These are phyloP conservation scores for Podila clonocystis DNA, from an alignment of 192 early-diverging fungal genomes.

Conservation along the genomic window DNA sequence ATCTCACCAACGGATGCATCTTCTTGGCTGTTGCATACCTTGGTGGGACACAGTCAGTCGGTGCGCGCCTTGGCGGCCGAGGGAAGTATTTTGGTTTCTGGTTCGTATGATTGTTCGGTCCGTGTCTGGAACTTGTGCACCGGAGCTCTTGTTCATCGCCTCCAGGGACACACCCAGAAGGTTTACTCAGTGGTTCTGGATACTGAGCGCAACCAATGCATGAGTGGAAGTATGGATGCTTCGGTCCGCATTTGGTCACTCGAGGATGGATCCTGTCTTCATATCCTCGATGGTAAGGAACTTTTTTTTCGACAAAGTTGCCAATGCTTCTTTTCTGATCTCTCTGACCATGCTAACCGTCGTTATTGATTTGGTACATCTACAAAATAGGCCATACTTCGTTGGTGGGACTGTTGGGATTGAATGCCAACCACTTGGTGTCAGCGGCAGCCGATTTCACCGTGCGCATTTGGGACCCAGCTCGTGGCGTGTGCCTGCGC, in stretches of 20 bases:
- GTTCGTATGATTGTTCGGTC: constrained; percentile 92
- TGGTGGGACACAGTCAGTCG: constrained; percentile 89
- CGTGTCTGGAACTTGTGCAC: constrained; percentile 90
- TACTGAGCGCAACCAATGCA: constrained; percentile 82
- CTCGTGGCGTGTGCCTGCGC: constrained; percentile 69
- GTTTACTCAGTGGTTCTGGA: constrained; percentile 96
- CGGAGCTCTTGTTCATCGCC: constrained; percentile 72
- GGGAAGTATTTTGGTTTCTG: constrained; percentile 88
- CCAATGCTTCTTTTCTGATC: background rate
- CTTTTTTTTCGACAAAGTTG: constrained; percentile 58
- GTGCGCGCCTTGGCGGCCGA: constrained; percentile 94
- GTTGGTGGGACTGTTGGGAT: constrained; percentile 93
- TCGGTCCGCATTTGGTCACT: constrained; percentile 94
- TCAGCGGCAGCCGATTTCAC: constrained; percentile 96
- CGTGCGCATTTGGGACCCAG: constrained; percentile 91
- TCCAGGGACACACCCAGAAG: constrained; percentile 91
- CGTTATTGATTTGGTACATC: background rate
- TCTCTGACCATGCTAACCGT: background rate
- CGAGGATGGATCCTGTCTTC: constrained; percentile 79
- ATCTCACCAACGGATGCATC: constrained; percentile 46
- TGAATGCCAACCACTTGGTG: constrained; percentile 86
- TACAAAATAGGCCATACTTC: constrained; percentile 80
- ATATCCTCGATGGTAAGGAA: constrained; percentile 84
- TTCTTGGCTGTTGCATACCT: constrained; percentile 78
- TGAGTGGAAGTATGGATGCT: constrained; percentile 95